Evolutionary conservation across 352 stramenopile genomes (phyloP).

Genomic region (Phytophthora hibernalis): DNA sequence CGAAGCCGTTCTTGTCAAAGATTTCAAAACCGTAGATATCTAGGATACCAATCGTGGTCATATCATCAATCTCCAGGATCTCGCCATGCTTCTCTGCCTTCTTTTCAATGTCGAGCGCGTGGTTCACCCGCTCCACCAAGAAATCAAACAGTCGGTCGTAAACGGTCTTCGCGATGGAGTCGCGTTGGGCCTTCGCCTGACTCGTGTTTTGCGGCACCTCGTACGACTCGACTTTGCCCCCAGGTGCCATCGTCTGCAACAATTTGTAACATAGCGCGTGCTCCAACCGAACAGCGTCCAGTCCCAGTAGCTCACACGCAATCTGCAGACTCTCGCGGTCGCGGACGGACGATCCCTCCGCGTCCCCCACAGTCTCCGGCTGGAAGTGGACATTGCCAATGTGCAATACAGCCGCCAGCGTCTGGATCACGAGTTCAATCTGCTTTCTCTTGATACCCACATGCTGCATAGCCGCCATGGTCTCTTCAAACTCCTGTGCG

Average conservation of each 20-base stretch:
- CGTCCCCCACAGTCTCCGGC: conserved; percentile 64
- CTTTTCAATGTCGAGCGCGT: conserved; percentile 85
- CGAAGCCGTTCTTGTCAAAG: conserved; percentile 95
- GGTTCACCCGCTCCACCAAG: conserved; percentile 94
- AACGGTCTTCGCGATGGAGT: conserved; percentile 96
- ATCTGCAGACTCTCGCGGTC: conserved; percentile 65
- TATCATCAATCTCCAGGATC: conserved; percentile 72
- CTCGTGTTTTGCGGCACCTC: conserved; percentile 87
- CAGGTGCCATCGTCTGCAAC: conserved; percentile 88
- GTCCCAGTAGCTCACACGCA: conserved; percentile 71
- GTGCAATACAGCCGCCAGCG: conserved; percentile 78
- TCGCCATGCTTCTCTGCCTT: conserved; percentile 84
- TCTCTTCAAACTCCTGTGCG: conserved; percentile 89
- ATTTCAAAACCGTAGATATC: conserved; percentile 98
- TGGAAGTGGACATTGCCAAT: conserved; percentile 84
- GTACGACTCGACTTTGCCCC: conserved; percentile 85
- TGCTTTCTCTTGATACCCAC: conserved; percentile 91
- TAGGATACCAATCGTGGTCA: conserved; percentile 92
- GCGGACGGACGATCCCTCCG: conserved; percentile 68
- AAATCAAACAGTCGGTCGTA: conserved; percentile 98
- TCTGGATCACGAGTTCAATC: conserved; percentile 90
- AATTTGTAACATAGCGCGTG: conserved; percentile 87
- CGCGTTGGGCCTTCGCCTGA: conserved; percentile 92
- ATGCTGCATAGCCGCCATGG: conserved; percentile 88
- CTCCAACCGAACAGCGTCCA: conserved; percentile 66